Conservation (phyloP, 176 grass and related monocot genomes). For the Triticum turgidum region DNA sequence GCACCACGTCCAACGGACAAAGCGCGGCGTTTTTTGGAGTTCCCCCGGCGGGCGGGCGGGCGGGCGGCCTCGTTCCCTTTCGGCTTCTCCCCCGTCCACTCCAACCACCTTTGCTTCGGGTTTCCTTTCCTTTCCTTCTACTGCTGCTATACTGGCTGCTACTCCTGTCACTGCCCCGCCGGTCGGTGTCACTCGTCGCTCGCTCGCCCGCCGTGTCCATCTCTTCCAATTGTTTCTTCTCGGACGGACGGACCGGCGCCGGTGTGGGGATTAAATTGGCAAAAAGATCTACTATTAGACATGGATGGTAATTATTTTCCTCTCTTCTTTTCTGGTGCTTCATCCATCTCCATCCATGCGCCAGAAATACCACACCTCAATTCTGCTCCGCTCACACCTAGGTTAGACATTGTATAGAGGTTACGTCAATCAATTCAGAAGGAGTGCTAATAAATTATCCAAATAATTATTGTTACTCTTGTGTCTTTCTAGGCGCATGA, state of each 20-base stretch:
- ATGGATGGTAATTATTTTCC: neutral
- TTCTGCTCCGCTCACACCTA: no score
- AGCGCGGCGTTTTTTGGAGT: constrained; percentile 4
- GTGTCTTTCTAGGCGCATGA: neutral
- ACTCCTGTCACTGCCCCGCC: neutral
- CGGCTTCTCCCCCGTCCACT: no score
- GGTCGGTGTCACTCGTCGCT: neutral
- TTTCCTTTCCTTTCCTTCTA: neutral
- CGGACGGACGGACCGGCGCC: neutral
- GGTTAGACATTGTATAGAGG: no score
- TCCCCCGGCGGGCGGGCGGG: neutral
- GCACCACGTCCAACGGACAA: neutral
- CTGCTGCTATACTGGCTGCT: no score
- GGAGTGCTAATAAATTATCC: neutral
- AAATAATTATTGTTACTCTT: no score
- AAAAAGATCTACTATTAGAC: neutral
- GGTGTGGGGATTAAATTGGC: neutral
- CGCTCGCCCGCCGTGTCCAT: neutral
- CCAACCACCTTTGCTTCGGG: neutral
- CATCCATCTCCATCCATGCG: neutral
- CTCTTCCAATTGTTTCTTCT: neutral
- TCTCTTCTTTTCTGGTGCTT: neutral
- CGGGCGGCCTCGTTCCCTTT: no score
- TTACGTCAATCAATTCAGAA: no score
- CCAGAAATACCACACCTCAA: neutral